Evolutionary conservation across 2,329 filamentous ascomycete species (phyloP).

Genomic region (Fusarium odoratissimum): DNA sequence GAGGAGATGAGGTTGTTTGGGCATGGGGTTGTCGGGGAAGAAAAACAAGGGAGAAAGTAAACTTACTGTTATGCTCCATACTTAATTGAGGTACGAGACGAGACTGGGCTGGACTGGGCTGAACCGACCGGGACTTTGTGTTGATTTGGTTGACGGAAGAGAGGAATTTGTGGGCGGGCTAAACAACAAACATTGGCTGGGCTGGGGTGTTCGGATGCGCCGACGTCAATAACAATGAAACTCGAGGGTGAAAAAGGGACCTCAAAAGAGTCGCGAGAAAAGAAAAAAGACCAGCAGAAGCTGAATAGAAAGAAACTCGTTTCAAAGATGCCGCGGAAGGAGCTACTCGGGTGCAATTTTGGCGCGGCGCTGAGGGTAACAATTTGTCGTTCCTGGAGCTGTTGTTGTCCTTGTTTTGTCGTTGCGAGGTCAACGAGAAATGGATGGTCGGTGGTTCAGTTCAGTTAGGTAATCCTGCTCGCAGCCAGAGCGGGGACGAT

Average conservation of each 20-base stretch:
- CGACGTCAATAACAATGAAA: constrained; percentile 44
- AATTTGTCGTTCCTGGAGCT: constrained; percentile 44
- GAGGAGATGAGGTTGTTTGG: constrained; percentile 17
- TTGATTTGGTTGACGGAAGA: constrained; percentile 42
- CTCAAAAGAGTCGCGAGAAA: constrained; percentile 24
- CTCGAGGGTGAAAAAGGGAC: constrained; percentile 18
- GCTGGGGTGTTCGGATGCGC: constrained; percentile 47
- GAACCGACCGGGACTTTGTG: constrained; percentile 34
- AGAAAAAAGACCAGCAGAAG: constrained; percentile 18
- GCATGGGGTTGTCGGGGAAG: constrained; percentile 16
- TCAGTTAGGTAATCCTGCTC: constrained; percentile 37
- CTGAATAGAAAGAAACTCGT: constrained; percentile 11
- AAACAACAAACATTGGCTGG: constrained; percentile 57
- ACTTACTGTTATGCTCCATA: constrained; percentile 54
- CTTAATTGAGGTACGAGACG: constrained; percentile 32
- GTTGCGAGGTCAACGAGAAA: constrained; percentile 58
- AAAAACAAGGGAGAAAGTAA: constrained; percentile 40
- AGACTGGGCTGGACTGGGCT: constrained; percentile 1
- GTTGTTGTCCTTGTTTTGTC: constrained; percentile 57
- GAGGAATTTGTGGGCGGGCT: constrained; percentile 43
- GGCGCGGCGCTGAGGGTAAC: constrained; percentile 47
- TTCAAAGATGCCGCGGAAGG: constrained; percentile 27
- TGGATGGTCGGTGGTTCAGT: constrained; percentile 32
- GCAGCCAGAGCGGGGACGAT: neutral
- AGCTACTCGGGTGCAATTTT: constrained; percentile 29